A percentile compares a stretch with the other conserved stretches of the same genome.
These are phyloP conservation scores for Solanum lignicaule DNA, from an alignment of 257 asterid genomes.

Conservation along the genomic window DNA sequence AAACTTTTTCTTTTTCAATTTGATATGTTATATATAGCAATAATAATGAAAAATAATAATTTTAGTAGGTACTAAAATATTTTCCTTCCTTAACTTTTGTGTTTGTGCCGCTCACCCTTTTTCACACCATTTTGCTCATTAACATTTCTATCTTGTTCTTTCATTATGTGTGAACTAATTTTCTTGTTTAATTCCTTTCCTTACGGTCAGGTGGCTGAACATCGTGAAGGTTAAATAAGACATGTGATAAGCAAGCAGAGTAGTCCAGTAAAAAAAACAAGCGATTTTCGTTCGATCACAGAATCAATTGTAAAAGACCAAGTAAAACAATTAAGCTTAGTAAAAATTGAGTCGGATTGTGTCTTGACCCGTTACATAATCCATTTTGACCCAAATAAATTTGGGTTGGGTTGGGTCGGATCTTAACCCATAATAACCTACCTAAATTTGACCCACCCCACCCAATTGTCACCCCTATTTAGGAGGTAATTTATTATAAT, in stretches of 20 bases:
- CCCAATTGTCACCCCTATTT: too few relatives aligned
- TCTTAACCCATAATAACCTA: neutral
- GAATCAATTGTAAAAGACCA: neutral
- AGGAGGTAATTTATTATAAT: neutral
- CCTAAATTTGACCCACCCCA: neutral
- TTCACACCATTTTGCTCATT: neutral
- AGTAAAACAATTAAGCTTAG: neutral
- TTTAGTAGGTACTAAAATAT: neutral
- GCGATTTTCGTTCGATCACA: neutral
- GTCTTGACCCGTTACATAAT: neutral
- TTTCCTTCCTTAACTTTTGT: neutral
- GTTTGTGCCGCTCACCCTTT: neutral
- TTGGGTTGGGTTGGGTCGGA: accelerated
- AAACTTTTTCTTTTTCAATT: too few relatives aligned
- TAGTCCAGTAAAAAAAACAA: neutral
- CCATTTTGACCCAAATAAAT: neutral
- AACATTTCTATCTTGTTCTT: neutral
- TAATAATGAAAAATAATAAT: too few relatives aligned
- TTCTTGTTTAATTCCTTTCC: neutral
- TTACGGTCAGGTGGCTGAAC: neutral
- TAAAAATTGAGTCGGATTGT: neutral
- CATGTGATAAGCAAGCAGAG: neutral
- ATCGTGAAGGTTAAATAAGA: neutral
- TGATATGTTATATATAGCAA: too few relatives aligned
- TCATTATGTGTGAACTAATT: neutral